These are phyloP conservation scores for Aspergillus awamori DNA, from an alignment of 2,329 filamentous ascomycete species.

Conservation along the genomic window DNA sequence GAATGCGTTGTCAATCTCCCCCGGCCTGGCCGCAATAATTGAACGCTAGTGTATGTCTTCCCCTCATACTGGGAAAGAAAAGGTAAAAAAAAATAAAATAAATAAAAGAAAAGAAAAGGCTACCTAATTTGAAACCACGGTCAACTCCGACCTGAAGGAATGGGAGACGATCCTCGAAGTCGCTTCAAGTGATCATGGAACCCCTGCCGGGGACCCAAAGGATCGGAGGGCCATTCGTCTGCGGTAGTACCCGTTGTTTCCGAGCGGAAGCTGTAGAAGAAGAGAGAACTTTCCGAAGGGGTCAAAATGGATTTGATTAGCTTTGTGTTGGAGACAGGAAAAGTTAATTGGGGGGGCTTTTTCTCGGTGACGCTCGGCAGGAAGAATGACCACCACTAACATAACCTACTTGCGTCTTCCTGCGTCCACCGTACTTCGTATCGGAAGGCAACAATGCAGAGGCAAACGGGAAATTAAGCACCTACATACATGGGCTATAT, in stretches of 20 bases:
- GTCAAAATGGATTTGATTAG: not conserved
- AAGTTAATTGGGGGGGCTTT: not conserved
- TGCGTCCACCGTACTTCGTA: not conserved
- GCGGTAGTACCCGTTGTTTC: constrained; percentile 11
- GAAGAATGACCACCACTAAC: not conserved
- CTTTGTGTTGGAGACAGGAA: not conserved
- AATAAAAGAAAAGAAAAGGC: no score
- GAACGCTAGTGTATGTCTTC: not conserved
- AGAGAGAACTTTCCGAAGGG: constrained; percentile 18
- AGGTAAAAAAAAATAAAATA: no score
- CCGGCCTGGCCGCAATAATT: not conserved
- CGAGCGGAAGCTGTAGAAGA: constrained; percentile 14
- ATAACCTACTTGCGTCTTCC: not conserved
- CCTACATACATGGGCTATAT: not conserved
- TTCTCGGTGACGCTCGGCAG: not conserved
- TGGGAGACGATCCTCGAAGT: not conserved
- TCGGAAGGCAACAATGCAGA: not conserved
- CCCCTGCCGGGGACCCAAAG: constrained; percentile 1
- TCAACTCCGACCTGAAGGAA: constrained; percentile 1
- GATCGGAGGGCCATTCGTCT: not conserved
- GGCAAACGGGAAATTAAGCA: not conserved
- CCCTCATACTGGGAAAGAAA: not conserved
- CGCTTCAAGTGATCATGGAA: not conserved
- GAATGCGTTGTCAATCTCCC: constrained; percentile 4
- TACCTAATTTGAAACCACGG: not conserved